These are phyloP conservation scores for Eutypa lata DNA, from an alignment of 2,329 filamentous ascomycete genomes.

Conservation along the genomic window DNA sequence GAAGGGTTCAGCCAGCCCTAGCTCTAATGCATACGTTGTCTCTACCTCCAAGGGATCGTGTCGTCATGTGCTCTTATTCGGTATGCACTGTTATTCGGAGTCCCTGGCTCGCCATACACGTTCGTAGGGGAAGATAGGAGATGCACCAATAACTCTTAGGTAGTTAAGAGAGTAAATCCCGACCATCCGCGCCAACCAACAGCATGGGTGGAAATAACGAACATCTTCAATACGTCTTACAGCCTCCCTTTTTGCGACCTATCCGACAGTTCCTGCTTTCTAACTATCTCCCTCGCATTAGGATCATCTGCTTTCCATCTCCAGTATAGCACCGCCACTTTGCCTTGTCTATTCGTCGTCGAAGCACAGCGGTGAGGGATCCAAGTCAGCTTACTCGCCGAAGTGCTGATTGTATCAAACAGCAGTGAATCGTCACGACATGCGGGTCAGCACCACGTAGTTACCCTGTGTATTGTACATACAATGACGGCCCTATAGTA, in stretches of 20 bases:
- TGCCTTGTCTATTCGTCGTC: background rate
- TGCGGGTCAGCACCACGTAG: background rate
- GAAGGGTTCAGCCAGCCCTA: background rate
- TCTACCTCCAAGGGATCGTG: background rate
- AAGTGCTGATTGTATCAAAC: background rate
- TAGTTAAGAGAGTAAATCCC: no score
- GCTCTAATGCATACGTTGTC: background rate
- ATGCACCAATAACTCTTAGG: no score
- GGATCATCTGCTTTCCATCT: background rate
- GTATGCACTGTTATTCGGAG: no score
- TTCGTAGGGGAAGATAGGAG: no score
- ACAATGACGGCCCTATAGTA: background rate
- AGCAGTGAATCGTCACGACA: background rate
- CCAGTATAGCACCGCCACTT: background rate
- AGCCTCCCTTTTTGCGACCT: background rate
- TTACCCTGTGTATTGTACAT: background rate
- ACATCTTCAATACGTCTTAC: background rate
- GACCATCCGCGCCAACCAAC: no score
- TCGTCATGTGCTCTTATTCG: no score
- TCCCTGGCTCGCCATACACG: no score
- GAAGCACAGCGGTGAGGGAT: background rate
- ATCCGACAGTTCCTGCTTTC: background rate
- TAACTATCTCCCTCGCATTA: background rate
- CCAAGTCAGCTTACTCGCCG: background rate
- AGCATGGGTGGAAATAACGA: no score